These are phyloP conservation scores for Fusarium sp. DNA, from an alignment of 2,329 filamentous ascomycete species.

Conservation along the genomic window DNA sequence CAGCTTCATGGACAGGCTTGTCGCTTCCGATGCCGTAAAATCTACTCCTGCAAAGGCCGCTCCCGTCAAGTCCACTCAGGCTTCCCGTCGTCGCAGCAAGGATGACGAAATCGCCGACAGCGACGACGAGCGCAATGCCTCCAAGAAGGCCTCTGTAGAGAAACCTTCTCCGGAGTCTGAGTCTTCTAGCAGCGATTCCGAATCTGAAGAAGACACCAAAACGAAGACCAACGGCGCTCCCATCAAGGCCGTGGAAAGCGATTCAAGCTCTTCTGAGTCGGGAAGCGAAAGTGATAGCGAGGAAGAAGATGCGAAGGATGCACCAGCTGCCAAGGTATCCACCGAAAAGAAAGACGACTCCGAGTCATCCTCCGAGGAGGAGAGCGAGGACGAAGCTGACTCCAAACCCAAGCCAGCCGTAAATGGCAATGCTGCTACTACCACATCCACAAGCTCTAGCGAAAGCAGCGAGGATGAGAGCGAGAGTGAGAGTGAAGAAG, in stretches of 20 bases:
- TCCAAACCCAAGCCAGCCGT: conserved; percentile 33
- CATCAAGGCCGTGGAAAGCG: conserved; percentile 34
- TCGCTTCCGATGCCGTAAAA: conserved; percentile 34
- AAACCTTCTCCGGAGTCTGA: conserved; percentile 30
- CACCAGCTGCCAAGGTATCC: conserved; percentile 28
- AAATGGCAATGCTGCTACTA: conserved; percentile 28
- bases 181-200: conserved; percentile 47
- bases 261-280: conserved; percentile 45
- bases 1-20: conserved; percentile 52
- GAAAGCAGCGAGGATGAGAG: conserved; percentile 45
- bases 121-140: conserved; percentile 53
- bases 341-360: conserved; percentile 33
- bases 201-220: conserved; percentile 42
- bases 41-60: conserved; percentile 17
- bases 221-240: conserved; percentile 39
- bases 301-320: conserved; percentile 39
- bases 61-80: conserved; percentile 30
- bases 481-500: conserved; percentile 31
- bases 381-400: conserved; percentile 46
- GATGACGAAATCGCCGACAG: conserved; percentile 58
- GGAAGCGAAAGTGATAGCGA: conserved; percentile 50
- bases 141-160: conserved; percentile 37
- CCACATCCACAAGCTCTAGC: conserved; percentile 41
- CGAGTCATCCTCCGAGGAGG: conserved; percentile 46
- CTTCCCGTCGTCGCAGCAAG: conserved; percentile 47